These are phyloP conservation scores for Suhomyces xylopsoci DNA, from an alignment of 805 yeast species.

Conservation along the genomic window DNA sequence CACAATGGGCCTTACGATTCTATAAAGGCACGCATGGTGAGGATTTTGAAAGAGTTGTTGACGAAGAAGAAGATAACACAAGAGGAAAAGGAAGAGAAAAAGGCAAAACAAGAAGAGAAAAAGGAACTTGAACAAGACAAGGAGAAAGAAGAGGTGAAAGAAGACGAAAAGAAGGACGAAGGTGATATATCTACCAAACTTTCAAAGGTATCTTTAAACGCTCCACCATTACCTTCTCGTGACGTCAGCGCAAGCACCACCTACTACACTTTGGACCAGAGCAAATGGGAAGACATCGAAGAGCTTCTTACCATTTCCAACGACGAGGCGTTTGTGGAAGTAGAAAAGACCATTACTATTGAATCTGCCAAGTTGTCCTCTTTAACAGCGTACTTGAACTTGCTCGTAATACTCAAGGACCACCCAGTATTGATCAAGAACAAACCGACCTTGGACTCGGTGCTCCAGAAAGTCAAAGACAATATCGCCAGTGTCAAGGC, in stretches of 20 bases:
- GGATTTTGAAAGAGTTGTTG: slow-evolving; percentile 67
- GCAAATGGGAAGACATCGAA: slow-evolving; percentile 42
- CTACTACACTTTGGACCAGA: slow-evolving; percentile 43
- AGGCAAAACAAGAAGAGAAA: slow-evolving; percentile 22
- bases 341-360: slow-evolving; percentile 13
- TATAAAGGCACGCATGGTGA: slow-evolving; percentile 57
- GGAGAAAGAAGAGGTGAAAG: not conserved
- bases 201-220: not conserved
- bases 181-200: not conserved
- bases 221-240: slow-evolving; percentile 20
- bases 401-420: slow-evolving; percentile 37
- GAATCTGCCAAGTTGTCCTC: slow-evolving; percentile 35
- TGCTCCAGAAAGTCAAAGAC: slow-evolving; percentile 14
- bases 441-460: slow-evolving; percentile 11
- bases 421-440: slow-evolving; percentile 16
- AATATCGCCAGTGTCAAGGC: slow-evolving; percentile 15
- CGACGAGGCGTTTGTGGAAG: slow-evolving; percentile 29
- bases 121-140: slow-evolving; percentile 9
- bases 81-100: slow-evolving; percentile 22
- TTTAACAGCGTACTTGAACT: slow-evolving; percentile 55
- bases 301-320: slow-evolving; percentile 39
- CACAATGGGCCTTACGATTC: slow-evolving; percentile 62
- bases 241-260: slow-evolving; percentile 22
- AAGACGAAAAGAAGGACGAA: not conserved
- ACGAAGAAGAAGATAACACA: slow-evolving; percentile 26